These are phyloP conservation scores for Ophiognomonia clavigignenti-juglandacearum DNA, from an alignment of 2,329 filamentous ascomycete genomes.

Conservation along the genomic window DNA sequence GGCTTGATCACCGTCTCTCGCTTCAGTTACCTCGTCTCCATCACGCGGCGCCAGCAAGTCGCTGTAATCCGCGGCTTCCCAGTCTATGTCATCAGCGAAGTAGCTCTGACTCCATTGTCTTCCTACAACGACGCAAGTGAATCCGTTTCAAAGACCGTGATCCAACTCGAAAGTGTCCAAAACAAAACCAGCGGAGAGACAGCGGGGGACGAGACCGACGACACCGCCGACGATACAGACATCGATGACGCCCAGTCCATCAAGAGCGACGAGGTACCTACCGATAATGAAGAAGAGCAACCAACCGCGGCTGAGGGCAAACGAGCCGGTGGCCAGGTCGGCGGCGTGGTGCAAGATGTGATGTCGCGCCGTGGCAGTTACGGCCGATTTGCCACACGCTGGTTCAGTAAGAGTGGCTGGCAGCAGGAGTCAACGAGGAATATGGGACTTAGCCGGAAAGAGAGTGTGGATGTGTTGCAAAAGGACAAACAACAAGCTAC, in stretches of 20 bases:
- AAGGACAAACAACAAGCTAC: slow-evolving; percentile 29
- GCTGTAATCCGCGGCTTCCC: slow-evolving; percentile 79
- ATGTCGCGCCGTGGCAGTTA: slow-evolving; percentile 79
- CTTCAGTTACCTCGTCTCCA: slow-evolving; percentile 78
- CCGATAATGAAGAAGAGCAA: slow-evolving; percentile 29
- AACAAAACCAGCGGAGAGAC: slow-evolving; percentile 28
- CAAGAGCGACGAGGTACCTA: slow-evolving; percentile 34
- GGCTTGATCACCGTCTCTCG: slow-evolving; percentile 80
- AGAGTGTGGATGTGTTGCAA: slow-evolving; percentile 32
- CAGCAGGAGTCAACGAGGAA: slow-evolving; percentile 64
- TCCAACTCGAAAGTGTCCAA: slow-evolving; percentile 30
- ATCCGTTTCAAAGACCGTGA: slow-evolving; percentile 60
- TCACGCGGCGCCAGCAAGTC: slow-evolving; percentile 81
- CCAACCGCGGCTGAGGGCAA: neutral
- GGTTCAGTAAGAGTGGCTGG: slow-evolving; percentile 87
- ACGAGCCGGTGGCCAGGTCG: slow-evolving; percentile 56
- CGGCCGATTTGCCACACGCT: slow-evolving; percentile 81
- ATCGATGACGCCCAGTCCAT: slow-evolving; percentile 28
- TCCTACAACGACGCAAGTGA: slow-evolving; percentile 69
- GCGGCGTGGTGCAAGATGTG: slow-evolving; percentile 81
- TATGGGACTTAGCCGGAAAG: slow-evolving; percentile 57
- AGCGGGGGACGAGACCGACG: slow-evolving; percentile 27
- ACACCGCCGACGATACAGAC: slow-evolving; percentile 32
- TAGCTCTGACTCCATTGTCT: slow-evolving; percentile 82
- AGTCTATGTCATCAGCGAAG: slow-evolving; percentile 82